Percentiles rank a stretch among this genome's conserved stretches.
phyloP scores from a whole-genome alignment of 202 grass and related monocot genomes.

The Saccharum hybrid region DNA sequence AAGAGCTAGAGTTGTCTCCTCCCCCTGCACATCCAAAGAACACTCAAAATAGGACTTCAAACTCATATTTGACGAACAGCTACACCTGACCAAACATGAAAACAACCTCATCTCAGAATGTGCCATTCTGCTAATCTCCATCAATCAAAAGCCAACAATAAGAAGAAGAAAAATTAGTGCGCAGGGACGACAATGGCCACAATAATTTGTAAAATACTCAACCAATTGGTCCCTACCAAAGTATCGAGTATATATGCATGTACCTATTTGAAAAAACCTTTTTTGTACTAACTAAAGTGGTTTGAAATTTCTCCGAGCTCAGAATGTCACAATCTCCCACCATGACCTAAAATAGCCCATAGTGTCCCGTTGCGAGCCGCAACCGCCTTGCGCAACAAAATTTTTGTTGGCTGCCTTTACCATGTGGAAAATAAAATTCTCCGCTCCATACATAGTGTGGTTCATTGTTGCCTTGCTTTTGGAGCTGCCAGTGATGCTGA shows the following conservation, averaged over 20 bases:
- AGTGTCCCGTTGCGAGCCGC: neutral
- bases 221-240: constrained; percentile 32
- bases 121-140: neutral
- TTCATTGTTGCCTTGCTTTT: no score
- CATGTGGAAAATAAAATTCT: no score
- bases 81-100: constrained; percentile 49
- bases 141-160: neutral
- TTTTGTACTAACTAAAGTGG: constrained; percentile 19
- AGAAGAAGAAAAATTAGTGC: neutral
- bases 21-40: neutral
- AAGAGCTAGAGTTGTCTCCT: constrained; percentile 6
- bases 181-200: constrained; percentile 16
- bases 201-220: constrained; percentile 44
- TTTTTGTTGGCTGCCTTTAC: no score
- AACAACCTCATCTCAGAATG: constrained; percentile 22
- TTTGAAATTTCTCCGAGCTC: neutral
- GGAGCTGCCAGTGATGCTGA: no score
- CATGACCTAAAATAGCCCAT: neutral
- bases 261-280: constrained; percentile 23
- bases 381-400: no score
- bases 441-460: no score
- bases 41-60: constrained; percentile 12
- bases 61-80: neutral
- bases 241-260: neutral
- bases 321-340: constrained; percentile 30